These are phyloP conservation scores for Yamadazyma laniorum DNA, from an alignment of 805 yeast species.

Conservation along the genomic window DNA sequence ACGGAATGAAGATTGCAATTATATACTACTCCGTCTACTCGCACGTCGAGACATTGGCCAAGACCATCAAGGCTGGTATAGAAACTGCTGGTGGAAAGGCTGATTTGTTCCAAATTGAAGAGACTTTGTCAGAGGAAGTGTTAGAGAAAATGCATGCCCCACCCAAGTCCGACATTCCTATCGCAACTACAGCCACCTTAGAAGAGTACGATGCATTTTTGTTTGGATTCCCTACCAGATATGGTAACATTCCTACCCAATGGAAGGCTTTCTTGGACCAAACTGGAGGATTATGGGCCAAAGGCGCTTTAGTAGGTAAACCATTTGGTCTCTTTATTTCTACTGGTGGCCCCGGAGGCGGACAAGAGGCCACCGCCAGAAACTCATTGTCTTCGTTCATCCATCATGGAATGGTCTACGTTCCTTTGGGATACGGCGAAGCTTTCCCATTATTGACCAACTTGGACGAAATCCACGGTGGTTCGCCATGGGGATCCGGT, in stretches of 20 bases:
- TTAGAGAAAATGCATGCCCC: slow-evolving; percentile 15
- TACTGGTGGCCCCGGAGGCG: slow-evolving; percentile 76
- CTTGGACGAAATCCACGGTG: slow-evolving; percentile 72
- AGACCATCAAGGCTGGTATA: slow-evolving; percentile 66
- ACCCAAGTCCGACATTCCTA: slow-evolving; percentile 44
- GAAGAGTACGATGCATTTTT: slow-evolving; percentile 67
- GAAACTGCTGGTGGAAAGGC: slow-evolving; percentile 62
- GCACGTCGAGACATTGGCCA: slow-evolving; percentile 69
- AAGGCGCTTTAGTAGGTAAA: slow-evolving; percentile 68
- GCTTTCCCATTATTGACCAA: slow-evolving; percentile 38
- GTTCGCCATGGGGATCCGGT: slow-evolving; percentile 88
- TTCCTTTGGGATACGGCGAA: slow-evolving; percentile 71
- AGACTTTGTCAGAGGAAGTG: slow-evolving; percentile 30
- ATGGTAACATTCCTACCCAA: slow-evolving; percentile 75
- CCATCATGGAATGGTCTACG: slow-evolving; percentile 77
- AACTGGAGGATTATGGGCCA: slow-evolving; percentile 76
- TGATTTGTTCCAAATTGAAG: slow-evolving; percentile 75
- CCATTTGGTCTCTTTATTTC: slow-evolving; percentile 71
- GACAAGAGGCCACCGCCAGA: slow-evolving; percentile 69
- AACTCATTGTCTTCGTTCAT: slow-evolving; percentile 59
- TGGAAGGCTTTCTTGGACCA: slow-evolving; percentile 76
- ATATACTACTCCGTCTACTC: slow-evolving; percentile 81
- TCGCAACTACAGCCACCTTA: slow-evolving; percentile 57
- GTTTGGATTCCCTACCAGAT: slow-evolving; percentile 82
- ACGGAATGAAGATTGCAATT: slow-evolving; percentile 61